phyloP scores from a whole-genome alignment of 2,329 filamentous ascomycete species.

The Talaromyces rugulosus region DNA sequence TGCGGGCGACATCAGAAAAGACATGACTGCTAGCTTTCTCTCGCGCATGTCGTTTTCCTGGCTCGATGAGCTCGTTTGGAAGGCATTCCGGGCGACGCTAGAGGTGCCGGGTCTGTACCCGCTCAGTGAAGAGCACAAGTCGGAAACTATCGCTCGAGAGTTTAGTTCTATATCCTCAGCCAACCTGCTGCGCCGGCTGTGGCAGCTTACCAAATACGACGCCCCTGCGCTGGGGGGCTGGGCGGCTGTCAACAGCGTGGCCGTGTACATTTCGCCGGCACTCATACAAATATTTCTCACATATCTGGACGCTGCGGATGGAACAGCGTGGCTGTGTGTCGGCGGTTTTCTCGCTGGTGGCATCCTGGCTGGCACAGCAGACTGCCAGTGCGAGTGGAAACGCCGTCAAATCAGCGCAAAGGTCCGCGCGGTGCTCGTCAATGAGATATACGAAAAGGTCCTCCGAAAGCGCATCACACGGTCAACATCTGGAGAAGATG shows the following conservation, averaged over 20 bases:
- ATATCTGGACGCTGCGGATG: not conserved
- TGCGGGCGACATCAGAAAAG: not conserved
- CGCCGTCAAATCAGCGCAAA: not conserved
- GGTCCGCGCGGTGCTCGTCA: not conserved
- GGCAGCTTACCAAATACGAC: not conserved
- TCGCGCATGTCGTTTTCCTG: slow-evolving; percentile 3
- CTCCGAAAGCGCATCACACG: not conserved
- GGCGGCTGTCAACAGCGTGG: not conserved
- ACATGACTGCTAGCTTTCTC: not conserved
- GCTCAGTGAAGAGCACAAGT: not conserved
- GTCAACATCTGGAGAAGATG: not conserved
- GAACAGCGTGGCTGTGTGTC: not conserved
- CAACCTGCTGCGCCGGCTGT: not conserved
- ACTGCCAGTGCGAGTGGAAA: slow-evolving; percentile 1
- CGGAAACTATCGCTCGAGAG: not conserved
- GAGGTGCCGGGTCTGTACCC: not conserved
- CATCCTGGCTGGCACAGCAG: not conserved
- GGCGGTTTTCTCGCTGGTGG: not conserved
- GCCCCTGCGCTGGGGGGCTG: not conserved
- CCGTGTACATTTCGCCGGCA: not conserved
- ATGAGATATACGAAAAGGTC: slow-evolving; percentile 1
- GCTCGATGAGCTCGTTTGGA: slow-evolving; percentile 1
- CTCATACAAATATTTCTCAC: not conserved
- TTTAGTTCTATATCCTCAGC: not conserved
- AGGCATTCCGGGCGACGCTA: not conserved